Base-by-base conservation (phyloP, 805 yeast genomes). In the Blastobotrys americana region DNA sequence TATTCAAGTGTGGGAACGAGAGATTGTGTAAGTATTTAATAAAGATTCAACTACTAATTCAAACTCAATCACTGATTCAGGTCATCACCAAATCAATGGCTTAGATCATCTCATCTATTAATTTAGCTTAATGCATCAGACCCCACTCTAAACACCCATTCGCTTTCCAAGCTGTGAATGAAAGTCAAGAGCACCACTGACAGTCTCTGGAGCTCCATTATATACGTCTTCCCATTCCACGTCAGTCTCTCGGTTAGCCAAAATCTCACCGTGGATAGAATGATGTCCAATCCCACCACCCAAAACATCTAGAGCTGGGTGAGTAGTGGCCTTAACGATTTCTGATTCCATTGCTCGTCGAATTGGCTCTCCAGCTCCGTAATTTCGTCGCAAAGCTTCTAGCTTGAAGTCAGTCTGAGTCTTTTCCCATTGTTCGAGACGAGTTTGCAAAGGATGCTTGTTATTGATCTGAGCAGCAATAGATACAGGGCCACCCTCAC, bases 161-260 rank as follows among this genome's bases (percentile, higher is more conserved):
- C 70, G 73, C 58, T 67, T 74, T 64, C 84, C 93, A 72, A 87
- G 72, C 55, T 82, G 87, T 13, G 78, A 59, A 61, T 86, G 95
- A 69, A 87, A 75, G 56, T 80, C 85, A 9, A 60, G 60, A 15
- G 56, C 25, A 34, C 33, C 23, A 8, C 38, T 18, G 17, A 42
- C 37, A 25, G 57, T 64, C 44, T 56, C 61, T 8, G 43, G 43
- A n/a, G 17, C 34, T 74, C 36, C 39, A 18, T 54, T 82, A 63
- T 89, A 89, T 17, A 90, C 74, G 57, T 93, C 97, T 57, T 93
- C 97, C 97, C 97, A 90, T 56, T 86, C 96, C 35, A 90, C 68
- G 13, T 77, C 64, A 17, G 80, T 65, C 47, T 93, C 97, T 57
- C 76, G 81, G 67, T 85, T 85, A 59, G 78, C 61, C 46, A 93